These are phyloP conservation scores for Populus pruinosa DNA, from an alignment of 345 rosid genomes.

Conservation along the genomic window DNA sequence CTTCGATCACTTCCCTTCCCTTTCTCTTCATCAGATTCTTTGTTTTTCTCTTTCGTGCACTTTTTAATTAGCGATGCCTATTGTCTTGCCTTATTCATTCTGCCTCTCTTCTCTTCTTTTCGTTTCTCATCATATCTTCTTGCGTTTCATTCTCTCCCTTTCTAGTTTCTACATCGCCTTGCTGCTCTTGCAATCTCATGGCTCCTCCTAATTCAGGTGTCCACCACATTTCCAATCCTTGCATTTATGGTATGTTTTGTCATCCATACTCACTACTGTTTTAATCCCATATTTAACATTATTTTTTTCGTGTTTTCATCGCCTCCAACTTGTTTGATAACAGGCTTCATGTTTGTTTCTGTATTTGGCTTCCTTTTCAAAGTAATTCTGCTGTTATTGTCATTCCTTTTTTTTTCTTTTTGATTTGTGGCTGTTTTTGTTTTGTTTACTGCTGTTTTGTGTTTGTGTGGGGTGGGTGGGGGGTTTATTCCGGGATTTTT, in stretches of 20 bases:
- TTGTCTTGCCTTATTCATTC: slow-evolving; percentile 23
- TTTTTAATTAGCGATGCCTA: slow-evolving; percentile 30
- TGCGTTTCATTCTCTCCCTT: slow-evolving; percentile 3
- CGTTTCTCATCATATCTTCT: slow-evolving; percentile 34
- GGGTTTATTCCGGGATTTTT: slow-evolving; percentile 16
- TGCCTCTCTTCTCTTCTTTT: slow-evolving; percentile 21
- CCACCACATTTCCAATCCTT: slow-evolving; percentile 70
- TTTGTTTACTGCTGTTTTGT: background rate
- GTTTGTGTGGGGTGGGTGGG: background rate
- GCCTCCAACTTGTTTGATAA: background rate
- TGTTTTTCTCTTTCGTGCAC: slow-evolving; percentile 7
- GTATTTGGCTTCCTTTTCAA: too few relatives aligned
- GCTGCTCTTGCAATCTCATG: slow-evolving; percentile 33
- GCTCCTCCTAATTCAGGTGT: slow-evolving; percentile 53
- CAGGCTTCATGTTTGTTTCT: too few relatives aligned
- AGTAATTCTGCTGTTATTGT: too few relatives aligned
- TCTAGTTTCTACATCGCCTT: background rate
- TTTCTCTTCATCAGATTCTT: slow-evolving; percentile 48
- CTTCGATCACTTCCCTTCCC: slow-evolving; percentile 21
- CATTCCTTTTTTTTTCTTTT: too few relatives aligned
- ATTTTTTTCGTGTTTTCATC: background rate
- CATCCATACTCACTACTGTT: background rate
- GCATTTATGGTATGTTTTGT: slow-evolving; percentile 59
- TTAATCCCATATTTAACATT: too few relatives aligned
- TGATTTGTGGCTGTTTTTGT: background rate